phyloP scores from a whole-genome alignment of 2,329 filamentous ascomycete genomes.

The Plenodomus lindquistii region DNA sequence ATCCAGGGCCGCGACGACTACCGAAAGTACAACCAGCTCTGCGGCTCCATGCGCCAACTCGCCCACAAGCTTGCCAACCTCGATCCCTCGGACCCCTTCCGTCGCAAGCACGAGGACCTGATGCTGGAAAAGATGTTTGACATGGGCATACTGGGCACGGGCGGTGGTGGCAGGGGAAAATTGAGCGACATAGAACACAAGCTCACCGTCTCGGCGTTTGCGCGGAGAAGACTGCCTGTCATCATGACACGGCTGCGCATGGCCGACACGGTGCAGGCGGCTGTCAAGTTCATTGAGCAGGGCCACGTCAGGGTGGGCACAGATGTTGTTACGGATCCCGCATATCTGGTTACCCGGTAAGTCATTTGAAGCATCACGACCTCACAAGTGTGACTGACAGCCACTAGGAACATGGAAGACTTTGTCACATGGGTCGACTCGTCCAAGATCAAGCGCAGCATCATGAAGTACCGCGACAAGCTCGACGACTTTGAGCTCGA shows the following conservation, averaged over 20 bases:
- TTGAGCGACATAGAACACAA: conserved; percentile 76
- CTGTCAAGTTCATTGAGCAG: conserved; percentile 85
- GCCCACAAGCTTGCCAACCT: conserved; percentile 86
- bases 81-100: conserved; percentile 74
- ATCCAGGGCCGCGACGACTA: conserved; percentile 86
- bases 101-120: conserved; percentile 82
- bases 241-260: conserved; percentile 90
- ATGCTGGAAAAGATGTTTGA: conserved; percentile 90
- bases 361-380: not conserved
- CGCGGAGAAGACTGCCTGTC: conserved; percentile 79
- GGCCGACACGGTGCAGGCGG: conserved; percentile 84
- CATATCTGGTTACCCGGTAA: conserved; percentile 76
- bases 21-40: conserved; percentile 53
- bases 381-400: conserved; percentile 4
- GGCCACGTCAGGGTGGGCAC: conserved; percentile 91
- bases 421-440: conserved; percentile 96
- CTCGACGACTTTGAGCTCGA: conserved; percentile 90
- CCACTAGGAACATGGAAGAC: conserved; percentile 77
- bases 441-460: conserved; percentile 96
- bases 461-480: conserved; percentile 92
- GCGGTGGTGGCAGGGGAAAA: conserved; percentile 65
- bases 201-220: conserved; percentile 87
- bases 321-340: conserved; percentile 86
- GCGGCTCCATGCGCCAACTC: conserved; percentile 77
- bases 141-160: conserved; percentile 81